Conservation (phyloP, 805 yeast genomes). For the Maudiozyma bulderi region DNA sequence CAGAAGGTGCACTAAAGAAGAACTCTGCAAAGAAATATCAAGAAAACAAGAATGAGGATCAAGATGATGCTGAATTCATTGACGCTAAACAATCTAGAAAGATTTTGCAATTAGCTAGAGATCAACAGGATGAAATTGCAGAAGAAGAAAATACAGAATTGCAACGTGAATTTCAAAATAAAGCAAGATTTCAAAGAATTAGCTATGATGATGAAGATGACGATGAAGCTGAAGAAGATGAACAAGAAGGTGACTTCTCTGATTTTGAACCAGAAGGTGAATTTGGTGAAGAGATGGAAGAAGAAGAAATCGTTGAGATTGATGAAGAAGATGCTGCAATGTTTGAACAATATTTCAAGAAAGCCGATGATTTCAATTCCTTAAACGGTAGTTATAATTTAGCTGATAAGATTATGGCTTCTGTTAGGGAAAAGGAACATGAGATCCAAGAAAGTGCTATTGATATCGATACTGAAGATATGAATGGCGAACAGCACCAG, state of each 20-base stretch:
- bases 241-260: conserved; percentile 35
- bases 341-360: conserved; percentile 65
- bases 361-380: conserved; percentile 30
- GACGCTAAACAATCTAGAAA: conserved; percentile 79
- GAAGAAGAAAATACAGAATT: conserved; percentile 44
- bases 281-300: conserved; percentile 39
- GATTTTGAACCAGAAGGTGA: conserved; percentile 44
- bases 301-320: conserved; percentile 54
- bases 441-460: conserved; percentile 14
- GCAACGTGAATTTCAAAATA: conserved; percentile 23
- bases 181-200: conserved; percentile 26
- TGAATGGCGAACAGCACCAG: conserved; percentile 5
- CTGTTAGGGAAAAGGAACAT: conserved; percentile 65
- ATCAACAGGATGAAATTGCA: conserved; percentile 85
- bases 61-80: conserved; percentile 47
- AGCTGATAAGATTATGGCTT: conserved; percentile 91
- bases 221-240: conserved; percentile 37
- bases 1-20: conserved; percentile 59
- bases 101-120: conserved; percentile 80
- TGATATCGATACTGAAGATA: conserved; percentile 9
- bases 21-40: conserved; percentile 20
- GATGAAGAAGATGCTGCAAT: conserved; percentile 77
- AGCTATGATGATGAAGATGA: conserved; percentile 45
- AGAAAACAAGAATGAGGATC: conserved; percentile 28
- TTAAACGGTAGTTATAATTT: conserved; percentile 48